A percentile compares a stretch with the other conserved stretches of the same genome.
Evolutionary conservation across 2,329 filamentous ascomycete genomes (phyloP).

Genomic region (Aspergillus sojae): DNA sequence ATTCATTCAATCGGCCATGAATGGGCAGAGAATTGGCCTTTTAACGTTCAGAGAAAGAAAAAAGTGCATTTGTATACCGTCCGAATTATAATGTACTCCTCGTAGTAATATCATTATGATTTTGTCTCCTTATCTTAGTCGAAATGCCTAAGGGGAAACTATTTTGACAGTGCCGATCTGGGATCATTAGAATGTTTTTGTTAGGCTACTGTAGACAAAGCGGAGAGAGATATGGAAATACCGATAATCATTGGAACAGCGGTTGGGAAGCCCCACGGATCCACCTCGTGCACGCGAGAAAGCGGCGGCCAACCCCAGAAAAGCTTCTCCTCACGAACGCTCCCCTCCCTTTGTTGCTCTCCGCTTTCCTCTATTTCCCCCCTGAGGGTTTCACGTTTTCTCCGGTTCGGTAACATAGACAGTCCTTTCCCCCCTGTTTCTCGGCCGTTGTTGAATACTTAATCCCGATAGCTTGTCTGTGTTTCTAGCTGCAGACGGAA

Average conservation of each 20-base stretch:
- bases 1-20: background rate
- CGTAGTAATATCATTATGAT: background rate
- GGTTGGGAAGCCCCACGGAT: slow-evolving; percentile 1
- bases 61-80: background rate
- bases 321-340: slow-evolving; percentile 11
- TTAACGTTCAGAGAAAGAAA: no score
- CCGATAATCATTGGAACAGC: slow-evolving; percentile 3
- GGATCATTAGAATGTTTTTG: background rate
- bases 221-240: background rate
- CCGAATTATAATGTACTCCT: background rate
- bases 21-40: background rate
- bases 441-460: background rate
- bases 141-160: background rate
- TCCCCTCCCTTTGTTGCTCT: slow-evolving; percentile 3
- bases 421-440: background rate
- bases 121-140: background rate
- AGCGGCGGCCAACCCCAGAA: slow-evolving; percentile 10
- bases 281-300: slow-evolving; percentile 8
- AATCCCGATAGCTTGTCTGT: background rate
- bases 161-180: background rate
- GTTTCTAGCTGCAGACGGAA: background rate
- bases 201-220: background rate
- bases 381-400: background rate
- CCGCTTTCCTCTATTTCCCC: background rate
- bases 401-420: background rate